These are phyloP conservation scores for Russula emetica DNA, from an alignment of 768 basidiomycete species.

Conservation along the genomic window DNA sequence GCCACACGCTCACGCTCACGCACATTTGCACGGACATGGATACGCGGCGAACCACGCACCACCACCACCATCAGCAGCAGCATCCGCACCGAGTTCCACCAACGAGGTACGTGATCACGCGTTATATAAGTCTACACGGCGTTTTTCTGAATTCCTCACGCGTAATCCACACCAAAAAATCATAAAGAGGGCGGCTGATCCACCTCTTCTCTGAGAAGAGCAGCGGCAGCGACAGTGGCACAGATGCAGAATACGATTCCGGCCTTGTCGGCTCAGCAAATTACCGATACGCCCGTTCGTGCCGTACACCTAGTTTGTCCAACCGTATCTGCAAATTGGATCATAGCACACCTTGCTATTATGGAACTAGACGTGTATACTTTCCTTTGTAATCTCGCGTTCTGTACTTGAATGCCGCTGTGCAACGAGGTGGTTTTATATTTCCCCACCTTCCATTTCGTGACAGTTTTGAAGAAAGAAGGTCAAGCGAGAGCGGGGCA, in stretches of 20 bases:
- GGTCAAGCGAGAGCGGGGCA: neutral
- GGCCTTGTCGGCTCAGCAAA: neutral
- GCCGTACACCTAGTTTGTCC: too few relatives aligned
- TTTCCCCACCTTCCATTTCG: conserved; percentile 1
- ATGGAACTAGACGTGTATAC: too few relatives aligned
- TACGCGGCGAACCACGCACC: neutral
- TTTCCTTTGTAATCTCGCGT: neutral
- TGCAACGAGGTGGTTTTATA: neutral
- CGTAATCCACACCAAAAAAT: neutral
- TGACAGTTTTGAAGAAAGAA: neutral
- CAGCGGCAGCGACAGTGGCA: neutral
- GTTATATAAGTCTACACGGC: neutral
- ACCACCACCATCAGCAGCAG: neutral
- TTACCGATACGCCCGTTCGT: neutral
- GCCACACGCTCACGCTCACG: neutral
- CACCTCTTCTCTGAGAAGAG: neutral
- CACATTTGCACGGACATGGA: conserved; percentile 12
- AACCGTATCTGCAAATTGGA: neutral
- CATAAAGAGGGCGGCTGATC: neutral
- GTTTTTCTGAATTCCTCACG: neutral
- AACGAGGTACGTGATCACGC: conserved; percentile 6
- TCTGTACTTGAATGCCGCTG: neutral
- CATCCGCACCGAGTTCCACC: neutral
- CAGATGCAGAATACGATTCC: neutral
- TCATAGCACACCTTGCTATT: neutral